Base-by-base conservation (phyloP, 306 rosid species). In the Cicer yamashitae region DNA sequence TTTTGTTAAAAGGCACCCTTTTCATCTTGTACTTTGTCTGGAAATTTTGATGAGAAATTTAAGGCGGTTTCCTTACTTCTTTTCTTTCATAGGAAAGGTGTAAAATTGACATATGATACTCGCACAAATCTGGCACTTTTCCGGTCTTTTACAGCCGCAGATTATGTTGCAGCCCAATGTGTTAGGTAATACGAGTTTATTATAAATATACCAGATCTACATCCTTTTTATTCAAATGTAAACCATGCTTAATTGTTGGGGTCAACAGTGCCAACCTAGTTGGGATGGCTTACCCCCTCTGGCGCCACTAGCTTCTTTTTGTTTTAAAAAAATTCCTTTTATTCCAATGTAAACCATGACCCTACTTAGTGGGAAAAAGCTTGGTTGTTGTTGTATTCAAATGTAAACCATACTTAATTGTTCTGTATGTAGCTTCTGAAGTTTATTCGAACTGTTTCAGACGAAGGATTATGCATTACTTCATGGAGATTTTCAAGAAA, bases 401-500 rank as follows among this genome's bases (percentile, higher is more conserved):
- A 34, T 47, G 52, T 70, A 67, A 57, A 41, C 61, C 60, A 15
- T 72, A 43, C 34, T 15, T n/a, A 30, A 9, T 39, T 50, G 6
- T 48, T 69, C 47, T 30, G 6, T 53, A 37, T 74, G 20, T 67
- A 47, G 46, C 67, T 76, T 64, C 73, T 58, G 61, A 83, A 44
- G 52, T 77, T 30, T 53, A 17, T 6, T 2, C 18, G 6, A 14
- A 71, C 73, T 72, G 48, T 84, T 84, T 82, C 91, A 94, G 98
- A 84, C 87, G 97, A 77, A 94, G 98, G 84, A 70, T 83, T 60
- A 94, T 94, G 98, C 59, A 94, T 87, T 78, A 91, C 81, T 91
- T 86, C 86, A 84, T 94, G 94, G 94, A 89, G 76, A 91, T 94
- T 70, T 91, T 94, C 88, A 94, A 88, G 88, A 87, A 87, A 76